Evolutionary conservation across 345 rosid genomes (phyloP), one percentile per base, ranked within the genome.

Genomic region (Citrus glauca): DNA sequence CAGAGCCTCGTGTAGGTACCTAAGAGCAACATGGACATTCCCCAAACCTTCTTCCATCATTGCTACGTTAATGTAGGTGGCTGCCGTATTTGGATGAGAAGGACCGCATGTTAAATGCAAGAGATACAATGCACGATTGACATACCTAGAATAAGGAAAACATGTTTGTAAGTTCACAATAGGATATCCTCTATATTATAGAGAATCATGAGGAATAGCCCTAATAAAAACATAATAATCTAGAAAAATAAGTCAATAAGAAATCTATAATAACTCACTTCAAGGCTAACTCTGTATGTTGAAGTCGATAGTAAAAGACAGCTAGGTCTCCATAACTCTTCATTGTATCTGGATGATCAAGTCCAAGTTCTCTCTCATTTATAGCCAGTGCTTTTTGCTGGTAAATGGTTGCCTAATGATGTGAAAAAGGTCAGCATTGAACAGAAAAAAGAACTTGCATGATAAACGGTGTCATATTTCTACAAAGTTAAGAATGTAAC

Each of bases 1-100:
- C 66, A 95, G 89, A 79, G 99, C 99, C 89, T 95, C 97, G 74
- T 95, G 99, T 77, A 95, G 92, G 84, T 92, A 95, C 78, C 98
- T 89, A 55, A 95, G 91, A 73, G 99, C 98, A 82, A 95, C 88
- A 78, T 95, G 98, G 86, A 90, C 99, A 85, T 95, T 95, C 68
- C 97, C 96, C 87, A 94, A 83, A 77, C 99, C 98, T 89, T 95
- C 99, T 86, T 95, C 98, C 99, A 95, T 95, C 99, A 95, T 95
- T 22, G 99, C 99, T 40, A 95, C 93, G 42, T 95, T 95, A 81
- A 95, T 95, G 81, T 93, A 95, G 73, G 98, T 95, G 77, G 98
- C 99, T 64, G 99, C 99, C 11, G 98, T 94, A 81, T 95, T 95
- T 40, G 99, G 99, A 80, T 95, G 99, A 40, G 98, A 94, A 25